Evolutionary conservation across 164 flowering plant species (phyloP), one percentile per base, ranked within the genome.

Genomic region (Macadamia tetraphylla): DNA sequence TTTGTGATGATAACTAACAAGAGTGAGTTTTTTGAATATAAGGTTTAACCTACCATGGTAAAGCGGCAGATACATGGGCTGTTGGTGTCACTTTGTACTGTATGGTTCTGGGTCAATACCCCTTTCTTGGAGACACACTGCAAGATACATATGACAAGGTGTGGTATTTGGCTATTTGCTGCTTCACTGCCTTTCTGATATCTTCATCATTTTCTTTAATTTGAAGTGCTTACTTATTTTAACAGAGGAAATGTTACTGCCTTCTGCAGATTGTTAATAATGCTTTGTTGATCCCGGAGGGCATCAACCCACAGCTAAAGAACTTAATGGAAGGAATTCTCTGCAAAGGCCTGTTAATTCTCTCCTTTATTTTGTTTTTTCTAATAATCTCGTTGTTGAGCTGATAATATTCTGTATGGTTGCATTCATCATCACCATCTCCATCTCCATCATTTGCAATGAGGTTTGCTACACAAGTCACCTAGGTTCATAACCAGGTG

Each of bases 11-110:
- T 57, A 69, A 35, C 29, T 32, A 0, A n/a, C n/a, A n/a, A n/a
- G 15, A 18, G 11, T 56, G 68, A 35, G 1, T 60, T 52, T 65
- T 29, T 10, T 49, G 67, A 49, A 11, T 67, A 62, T 71, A 81
- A 94, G 98, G 96, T 73, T 65, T 82, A 64, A 87, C 91, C 15
- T 94, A 94, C 76, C 88, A 74, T 72, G 98, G 99, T 59, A 94
- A 80, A 82, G 88, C 87, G 66, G 97, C 99, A 9, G 99, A 94
- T 76, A 89, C 87, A 14, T 94, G 99, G 99, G 99, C 98, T 6
- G 76, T 94, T 32, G 99, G 99, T 67, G 87, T 92, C 67, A 90
- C 99, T 53, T 80, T 94, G 79, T 89, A 92, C 74, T 83, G 81
- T 71, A 82, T 90, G 94, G 68, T 89, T 31, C 42, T 87, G 44